Percentiles rank a stretch among this genome's conserved stretches.
Conservation (phyloP, 2,329 filamentous ascomycete species). For the Leptographium flavum region DNA sequence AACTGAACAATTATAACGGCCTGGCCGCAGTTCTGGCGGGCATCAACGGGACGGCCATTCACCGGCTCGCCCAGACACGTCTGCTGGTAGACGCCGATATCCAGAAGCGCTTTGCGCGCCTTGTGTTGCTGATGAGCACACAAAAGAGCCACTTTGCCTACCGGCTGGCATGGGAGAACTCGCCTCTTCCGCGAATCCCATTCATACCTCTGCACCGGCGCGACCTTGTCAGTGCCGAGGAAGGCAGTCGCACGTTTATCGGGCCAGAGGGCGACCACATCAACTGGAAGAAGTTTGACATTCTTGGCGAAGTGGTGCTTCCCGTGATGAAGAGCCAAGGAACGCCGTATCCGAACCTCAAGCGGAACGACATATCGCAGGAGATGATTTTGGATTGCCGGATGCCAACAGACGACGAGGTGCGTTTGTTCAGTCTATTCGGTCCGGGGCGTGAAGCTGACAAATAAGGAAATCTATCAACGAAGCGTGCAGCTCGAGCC, state of each 20-base stretch:
- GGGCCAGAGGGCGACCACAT: constrained; percentile 60
- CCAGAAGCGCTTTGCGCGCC: constrained; percentile 72
- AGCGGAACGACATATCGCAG: constrained; percentile 53
- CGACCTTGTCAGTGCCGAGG: constrained; percentile 82
- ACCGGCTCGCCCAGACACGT: constrained; percentile 68
- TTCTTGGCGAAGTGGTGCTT: constrained; percentile 82
- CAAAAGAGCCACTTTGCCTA: constrained; percentile 91
- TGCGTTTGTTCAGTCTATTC: constrained; percentile 35
- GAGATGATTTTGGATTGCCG: constrained; percentile 69
- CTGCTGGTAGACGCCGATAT: constrained; percentile 56
- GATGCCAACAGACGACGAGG: constrained; percentile 77
- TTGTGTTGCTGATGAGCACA: constrained; percentile 85
- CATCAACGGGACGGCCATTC: constrained; percentile 75
- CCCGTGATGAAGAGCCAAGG: constrained; percentile 87
- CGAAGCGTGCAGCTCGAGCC: constrained; percentile 46
- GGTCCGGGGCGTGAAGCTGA: constrained; percentile 10
- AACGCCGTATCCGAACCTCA: constrained; percentile 60
- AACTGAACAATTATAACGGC: constrained; percentile 94
- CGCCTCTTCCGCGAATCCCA: constrained; percentile 75
- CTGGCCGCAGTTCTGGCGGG: constrained; percentile 88
- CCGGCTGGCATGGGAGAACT: constrained; percentile 95
- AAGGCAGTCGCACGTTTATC: constrained; percentile 83
- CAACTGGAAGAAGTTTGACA: constrained; percentile 98
- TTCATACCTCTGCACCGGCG: constrained; percentile 82
- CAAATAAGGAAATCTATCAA: constrained; percentile 45